Percentiles rank a stretch among this genome's conserved stretches.
Evolutionary conservation across 1,284 basidiomycete species (phyloP).

Genomic region (Apiotrichum siamense): DNA sequence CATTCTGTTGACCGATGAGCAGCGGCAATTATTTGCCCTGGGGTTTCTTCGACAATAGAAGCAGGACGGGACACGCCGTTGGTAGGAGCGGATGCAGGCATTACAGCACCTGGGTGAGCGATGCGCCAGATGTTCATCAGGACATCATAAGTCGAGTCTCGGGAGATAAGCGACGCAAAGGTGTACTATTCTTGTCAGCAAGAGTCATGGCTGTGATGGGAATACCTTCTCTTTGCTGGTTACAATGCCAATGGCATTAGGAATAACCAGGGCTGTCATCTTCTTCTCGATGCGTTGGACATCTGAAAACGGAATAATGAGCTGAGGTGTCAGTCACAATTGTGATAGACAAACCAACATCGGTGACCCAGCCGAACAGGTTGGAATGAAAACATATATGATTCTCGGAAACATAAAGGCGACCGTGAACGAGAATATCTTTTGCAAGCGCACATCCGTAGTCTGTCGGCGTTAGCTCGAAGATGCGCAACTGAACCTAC

Average conservation of each 20-base stretch:
- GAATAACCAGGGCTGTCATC: conserved; percentile 98
- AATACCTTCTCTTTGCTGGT: conserved; percentile 59
- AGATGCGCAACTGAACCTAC: conserved; percentile 49
- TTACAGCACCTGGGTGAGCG: conserved; percentile 66
- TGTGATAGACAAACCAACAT: conserved; percentile 55
- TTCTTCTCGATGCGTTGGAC: conserved; percentile 88
- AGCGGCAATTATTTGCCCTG: conserved; percentile 5
- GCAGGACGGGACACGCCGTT: conserved; percentile 24
- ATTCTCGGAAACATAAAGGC: conserved; percentile 95
- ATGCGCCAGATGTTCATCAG: conserved; percentile 94
- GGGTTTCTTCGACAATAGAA: conserved; percentile 20
- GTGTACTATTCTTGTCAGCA: conserved; percentile 60
- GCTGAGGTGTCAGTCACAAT: conserved; percentile 49
- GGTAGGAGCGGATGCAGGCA: conserved; percentile 12
- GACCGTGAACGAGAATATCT: conserved; percentile 93
- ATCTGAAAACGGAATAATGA: conserved; percentile 86
- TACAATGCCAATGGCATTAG: conserved; percentile 89
- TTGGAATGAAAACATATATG: conserved; percentile 98
- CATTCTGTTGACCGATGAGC: conserved; percentile 57
- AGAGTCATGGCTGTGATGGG: background rate
- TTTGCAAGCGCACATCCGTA: conserved; percentile 95
- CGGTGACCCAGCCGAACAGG: conserved; percentile 98
- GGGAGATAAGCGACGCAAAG: conserved; percentile 91
- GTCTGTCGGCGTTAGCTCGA: conserved; percentile 56
- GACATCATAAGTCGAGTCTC: conserved; percentile 94